Conservation (phyloP, 2,329 filamentous ascomycete species). For the Xylariomycetidae sp. region DNA sequence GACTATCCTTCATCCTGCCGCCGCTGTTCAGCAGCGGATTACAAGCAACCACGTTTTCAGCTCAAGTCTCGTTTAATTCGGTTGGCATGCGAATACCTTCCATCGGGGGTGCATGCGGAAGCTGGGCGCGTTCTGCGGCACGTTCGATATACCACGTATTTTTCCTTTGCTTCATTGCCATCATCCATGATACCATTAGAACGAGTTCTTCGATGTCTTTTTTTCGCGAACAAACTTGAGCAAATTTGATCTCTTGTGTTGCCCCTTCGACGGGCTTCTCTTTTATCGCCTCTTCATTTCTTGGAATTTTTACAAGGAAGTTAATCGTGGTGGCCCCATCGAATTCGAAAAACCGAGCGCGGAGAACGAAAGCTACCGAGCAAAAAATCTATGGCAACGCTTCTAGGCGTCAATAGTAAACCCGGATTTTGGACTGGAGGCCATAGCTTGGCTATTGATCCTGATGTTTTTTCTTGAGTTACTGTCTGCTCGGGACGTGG, state of each 20-base stretch:
- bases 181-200: conserved; percentile 31
- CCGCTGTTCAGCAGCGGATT: conserved; percentile 2
- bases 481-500: conserved; percentile 7
- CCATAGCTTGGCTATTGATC: conserved; percentile 20
- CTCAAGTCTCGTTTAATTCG: conserved; percentile 5
- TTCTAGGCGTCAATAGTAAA: conserved; percentile 17
- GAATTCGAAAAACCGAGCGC: not conserved
- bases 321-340: not conserved
- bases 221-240: conserved; percentile 15
- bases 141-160: conserved; percentile 17
- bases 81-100: conserved; percentile 8
- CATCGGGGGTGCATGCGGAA: conserved; percentile 6
- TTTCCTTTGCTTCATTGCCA: conserved; percentile 13
- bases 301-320: conserved; percentile 8
- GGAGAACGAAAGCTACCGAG: conserved; percentile 1
- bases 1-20: conserved; percentile 12
- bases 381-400: conserved; percentile 4
- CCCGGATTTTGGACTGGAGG: conserved; percentile 10
- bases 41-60: conserved; percentile 5
- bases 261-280: conserved; percentile 10
- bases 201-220: conserved; percentile 15
- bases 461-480: conserved; percentile 13
- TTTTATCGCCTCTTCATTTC: conserved; percentile 4
- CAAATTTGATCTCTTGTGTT: conserved; percentile 16
- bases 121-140: conserved; percentile 3